A percentile compares a stretch with the other conserved stretches of the same genome.
Conservation (phyloP, 2,329 filamentous ascomycete species). For the Elsinoe fawcettii region DNA sequence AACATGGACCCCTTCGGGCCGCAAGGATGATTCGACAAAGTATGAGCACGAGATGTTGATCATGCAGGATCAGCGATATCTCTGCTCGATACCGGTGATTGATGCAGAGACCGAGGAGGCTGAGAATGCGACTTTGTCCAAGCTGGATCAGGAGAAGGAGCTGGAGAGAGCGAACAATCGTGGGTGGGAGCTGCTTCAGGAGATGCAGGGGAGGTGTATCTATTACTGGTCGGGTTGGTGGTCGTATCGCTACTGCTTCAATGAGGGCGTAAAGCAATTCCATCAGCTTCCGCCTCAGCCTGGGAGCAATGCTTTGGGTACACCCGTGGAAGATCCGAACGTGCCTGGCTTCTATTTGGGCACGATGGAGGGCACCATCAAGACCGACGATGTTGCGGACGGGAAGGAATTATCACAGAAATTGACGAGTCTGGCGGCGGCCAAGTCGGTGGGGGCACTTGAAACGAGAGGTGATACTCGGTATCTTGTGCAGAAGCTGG, state of each 20-base stretch:
- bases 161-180: conserved; percentile 66
- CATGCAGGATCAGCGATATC: conserved; percentile 60
- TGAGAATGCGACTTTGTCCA: conserved; percentile 26
- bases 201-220: conserved; percentile 71
- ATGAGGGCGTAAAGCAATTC: conserved; percentile 79
- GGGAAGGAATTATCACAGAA: conserved; percentile 19
- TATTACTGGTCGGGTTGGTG: conserved; percentile 87
- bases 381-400: conserved; percentile 26
- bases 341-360: conserved; percentile 74
- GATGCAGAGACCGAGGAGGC: conserved; percentile 34
- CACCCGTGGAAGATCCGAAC: conserved; percentile 67
- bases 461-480: conserved; percentile 76
- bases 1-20: neutral
- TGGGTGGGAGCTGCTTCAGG: conserved; percentile 71
- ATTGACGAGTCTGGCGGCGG: conserved; percentile 19
- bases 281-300: conserved; percentile 68
- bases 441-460: conserved; percentile 37
- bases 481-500: conserved; percentile 76
- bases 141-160: conserved; percentile 70
- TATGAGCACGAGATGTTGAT: conserved; percentile 64
- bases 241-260: conserved; percentile 94
- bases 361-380: conserved; percentile 36
- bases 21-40: conserved; percentile 17
- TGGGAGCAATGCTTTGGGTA: conserved; percentile 53
- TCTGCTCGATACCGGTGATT: conserved; percentile 76